phyloP scores from a whole-genome alignment of 805 yeast species.

The Starmerella bombicola region DNA sequence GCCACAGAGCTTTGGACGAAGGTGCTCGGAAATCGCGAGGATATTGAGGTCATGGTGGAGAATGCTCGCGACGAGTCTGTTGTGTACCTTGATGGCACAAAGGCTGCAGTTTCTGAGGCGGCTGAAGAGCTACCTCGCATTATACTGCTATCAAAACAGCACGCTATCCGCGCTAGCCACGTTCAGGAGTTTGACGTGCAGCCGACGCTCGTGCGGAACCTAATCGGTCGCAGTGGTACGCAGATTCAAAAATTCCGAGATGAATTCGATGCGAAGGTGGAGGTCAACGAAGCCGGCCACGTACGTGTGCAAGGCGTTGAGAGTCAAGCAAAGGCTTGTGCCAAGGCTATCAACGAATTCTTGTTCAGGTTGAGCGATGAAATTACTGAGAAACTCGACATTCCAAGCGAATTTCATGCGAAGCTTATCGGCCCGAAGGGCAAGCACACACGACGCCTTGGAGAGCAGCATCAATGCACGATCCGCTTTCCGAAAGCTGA shows the following conservation, averaged over 20 bases:
- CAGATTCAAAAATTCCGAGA: constrained; percentile 55
- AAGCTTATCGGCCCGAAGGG: constrained; percentile 77
- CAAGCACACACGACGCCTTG: constrained; percentile 66
- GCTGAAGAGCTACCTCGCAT: constrained; percentile 41
- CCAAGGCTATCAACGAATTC: constrained; percentile 42
- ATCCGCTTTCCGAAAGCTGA: constrained; percentile 53
- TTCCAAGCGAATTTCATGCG: constrained; percentile 70
- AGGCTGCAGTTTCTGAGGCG: constrained; percentile 46
- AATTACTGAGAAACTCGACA: constrained; percentile 45
- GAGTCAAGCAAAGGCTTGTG: constrained; percentile 64
- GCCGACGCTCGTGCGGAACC: constrained; percentile 51
- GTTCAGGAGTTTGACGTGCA: constrained; percentile 49
- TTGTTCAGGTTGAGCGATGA: constrained; percentile 79
- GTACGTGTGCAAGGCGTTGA: constrained; percentile 65
- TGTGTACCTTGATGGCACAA: constrained; percentile 58
- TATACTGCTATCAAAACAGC: constrained; percentile 44
- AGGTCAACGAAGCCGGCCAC: constrained; percentile 47
- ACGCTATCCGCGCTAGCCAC: constrained; percentile 36
- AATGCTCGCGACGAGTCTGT: constrained; percentile 21
- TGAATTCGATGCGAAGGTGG: constrained; percentile 63
- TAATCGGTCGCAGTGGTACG: constrained; percentile 84
- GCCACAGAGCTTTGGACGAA: constrained; percentile 10
- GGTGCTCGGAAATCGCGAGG: constrained; percentile 1
- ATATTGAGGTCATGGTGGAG: constrained; percentile 23
- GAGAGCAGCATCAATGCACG: constrained; percentile 71